phyloP scores from a whole-genome alignment of 352 stramenopile genomes.

The Globisporangium echinulatum region DNA sequence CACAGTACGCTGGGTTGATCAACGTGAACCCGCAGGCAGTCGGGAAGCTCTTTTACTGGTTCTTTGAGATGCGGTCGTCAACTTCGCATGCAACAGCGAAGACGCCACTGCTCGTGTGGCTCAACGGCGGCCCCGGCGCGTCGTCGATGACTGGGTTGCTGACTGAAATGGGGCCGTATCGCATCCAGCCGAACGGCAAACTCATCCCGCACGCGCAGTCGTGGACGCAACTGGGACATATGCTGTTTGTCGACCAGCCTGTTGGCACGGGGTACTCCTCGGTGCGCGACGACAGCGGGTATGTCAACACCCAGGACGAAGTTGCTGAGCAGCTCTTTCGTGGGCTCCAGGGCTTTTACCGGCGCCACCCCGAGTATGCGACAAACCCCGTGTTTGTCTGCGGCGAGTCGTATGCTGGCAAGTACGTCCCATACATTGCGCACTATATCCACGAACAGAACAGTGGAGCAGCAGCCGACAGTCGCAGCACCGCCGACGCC shows the following conservation, averaged over 20 bases:
- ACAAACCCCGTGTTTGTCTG: conserved; percentile 55
- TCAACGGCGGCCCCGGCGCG: conserved; percentile 69
- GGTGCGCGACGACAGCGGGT: conserved; percentile 61
- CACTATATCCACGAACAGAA: conserved; percentile 92
- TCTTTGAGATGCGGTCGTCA: conserved; percentile 61
- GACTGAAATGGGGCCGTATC: conserved; percentile 76
- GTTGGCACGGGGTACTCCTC: conserved; percentile 75
- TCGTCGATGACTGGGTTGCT: conserved; percentile 80
- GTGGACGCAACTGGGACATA: conserved; percentile 73
- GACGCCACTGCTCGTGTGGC: conserved; percentile 72
- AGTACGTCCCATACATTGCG: conserved; percentile 95
- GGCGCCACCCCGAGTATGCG: conserved; percentile 81
- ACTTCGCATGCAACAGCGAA: conserved; percentile 11
- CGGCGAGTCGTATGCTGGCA: conserved; percentile 95
- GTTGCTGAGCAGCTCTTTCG: conserved; percentile 87
- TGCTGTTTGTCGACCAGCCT: conserved; percentile 83
- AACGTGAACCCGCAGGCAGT: conserved; percentile 45
- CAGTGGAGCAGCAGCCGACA: conserved; percentile 10
- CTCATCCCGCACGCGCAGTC: conserved; percentile 62
- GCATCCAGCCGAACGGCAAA: conserved; percentile 54
- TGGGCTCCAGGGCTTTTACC: conserved; percentile 89
- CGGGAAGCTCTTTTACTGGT: conserved; percentile 82
- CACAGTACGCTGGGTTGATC: conserved; percentile 64
- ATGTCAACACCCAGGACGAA: conserved; percentile 64
- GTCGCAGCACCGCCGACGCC: conserved; percentile 19